Base-by-base conservation (phyloP, 2,329 filamentous ascomycete species). In the Thermoascus crustaceus region DNA sequence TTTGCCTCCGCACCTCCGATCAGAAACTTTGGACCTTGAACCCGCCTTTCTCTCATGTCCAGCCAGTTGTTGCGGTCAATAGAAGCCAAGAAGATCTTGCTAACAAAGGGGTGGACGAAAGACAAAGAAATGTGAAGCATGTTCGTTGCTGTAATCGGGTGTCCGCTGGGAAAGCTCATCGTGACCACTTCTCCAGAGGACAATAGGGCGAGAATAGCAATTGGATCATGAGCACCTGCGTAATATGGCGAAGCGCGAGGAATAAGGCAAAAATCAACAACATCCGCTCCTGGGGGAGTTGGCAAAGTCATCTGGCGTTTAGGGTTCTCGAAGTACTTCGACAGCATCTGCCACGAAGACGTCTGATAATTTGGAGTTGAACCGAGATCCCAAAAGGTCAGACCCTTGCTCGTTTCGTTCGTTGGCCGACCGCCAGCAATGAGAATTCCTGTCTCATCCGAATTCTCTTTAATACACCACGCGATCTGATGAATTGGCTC, bases 381-480 rank as follows among this genome's bases (percentile, higher is more conserved):
- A 2, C 91, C 91, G 38, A 98, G 69, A 47, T 98, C 91, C 38
- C 96, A 71, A 45, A 96, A 89, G 1, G 84, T 94, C 42, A 98
- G 61, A 4, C 85, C 85, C 58, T 84, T 87, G 4, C 78, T 73
- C 4, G 76, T 69, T 24, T 78, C 72, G 11, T 80, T 80, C 0
- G 75, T 72, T 2, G 75, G 69, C 42, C 82, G 75, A 4, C 91
- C 91, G 19, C 91, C 91, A 2, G 87, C 84, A 37, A 98, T 73
- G 24, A 98, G 64, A 16, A 98, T 69, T 2, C 80, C 89, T 11
- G 87, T 96, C 52, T 98, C 89, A 51, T 98, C 91, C 0, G 87
- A 82, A 52, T 96, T 94, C 40, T 80, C 73, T 57, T 95, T 95
- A 38, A 85, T 89, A 62, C 91, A 98, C 91, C 91, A 98, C 1